phyloP scores from a whole-genome alignment of 2,329 filamentous ascomycete species.

The Monosporascus sp. region DNA sequence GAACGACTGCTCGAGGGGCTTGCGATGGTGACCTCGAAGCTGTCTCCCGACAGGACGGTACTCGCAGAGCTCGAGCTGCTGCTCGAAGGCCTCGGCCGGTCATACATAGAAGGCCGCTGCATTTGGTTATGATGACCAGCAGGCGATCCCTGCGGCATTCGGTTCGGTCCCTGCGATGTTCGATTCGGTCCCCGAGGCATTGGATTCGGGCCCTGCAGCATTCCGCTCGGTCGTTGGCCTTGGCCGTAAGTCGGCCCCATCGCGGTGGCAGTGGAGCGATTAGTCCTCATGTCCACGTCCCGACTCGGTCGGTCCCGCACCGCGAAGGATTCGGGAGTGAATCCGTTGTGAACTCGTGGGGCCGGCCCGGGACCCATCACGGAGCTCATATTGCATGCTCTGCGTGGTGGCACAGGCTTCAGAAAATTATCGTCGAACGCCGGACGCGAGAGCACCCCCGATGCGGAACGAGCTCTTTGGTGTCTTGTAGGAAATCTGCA shows the following conservation, averaged over 20 bases:
- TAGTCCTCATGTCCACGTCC: conserved; percentile 8
- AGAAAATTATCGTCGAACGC: conserved; percentile 18
- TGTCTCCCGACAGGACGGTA: conserved; percentile 21
- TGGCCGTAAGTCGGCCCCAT: conserved; percentile 11
- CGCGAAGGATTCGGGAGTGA: conserved; percentile 11
- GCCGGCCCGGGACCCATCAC: conserved; percentile 12
- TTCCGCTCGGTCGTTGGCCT: conserved; percentile 12
- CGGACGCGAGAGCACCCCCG: conserved; percentile 11
- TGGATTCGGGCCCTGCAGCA: background rate
- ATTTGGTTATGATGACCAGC: conserved; percentile 26
- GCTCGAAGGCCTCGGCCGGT: conserved; percentile 19
- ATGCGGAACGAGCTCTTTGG: conserved; percentile 20
- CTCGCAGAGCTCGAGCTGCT: conserved; percentile 21
- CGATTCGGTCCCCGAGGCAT: background rate
- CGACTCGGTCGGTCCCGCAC: conserved; percentile 8
- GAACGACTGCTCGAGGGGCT: conserved; percentile 31
- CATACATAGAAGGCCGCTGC: conserved; percentile 19
- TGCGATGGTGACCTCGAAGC: conserved; percentile 24
- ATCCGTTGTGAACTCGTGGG: conserved; percentile 14
- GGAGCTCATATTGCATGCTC: conserved; percentile 13
- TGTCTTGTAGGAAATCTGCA: conserved; percentile 12
- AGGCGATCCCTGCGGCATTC: conserved; percentile 5
- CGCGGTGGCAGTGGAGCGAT: conserved; percentile 13
- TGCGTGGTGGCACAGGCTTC: conserved; percentile 10
- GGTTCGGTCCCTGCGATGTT: background rate